These are phyloP conservation scores for Eucalyptus grandis DNA, from an alignment of 345 rosid species.

Conservation along the genomic window DNA sequence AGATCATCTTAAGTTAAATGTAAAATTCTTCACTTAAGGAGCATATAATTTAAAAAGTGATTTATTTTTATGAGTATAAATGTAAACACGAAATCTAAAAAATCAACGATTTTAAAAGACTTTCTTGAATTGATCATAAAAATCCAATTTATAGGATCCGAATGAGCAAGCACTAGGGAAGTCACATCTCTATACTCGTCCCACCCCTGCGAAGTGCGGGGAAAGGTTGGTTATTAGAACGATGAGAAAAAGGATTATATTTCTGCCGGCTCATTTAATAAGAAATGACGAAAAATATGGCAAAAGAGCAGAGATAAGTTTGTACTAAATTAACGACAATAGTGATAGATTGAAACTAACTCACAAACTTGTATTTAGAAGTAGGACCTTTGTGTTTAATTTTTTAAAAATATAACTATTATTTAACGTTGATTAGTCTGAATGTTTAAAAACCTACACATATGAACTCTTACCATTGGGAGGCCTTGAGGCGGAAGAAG, in stretches of 20 bases:
- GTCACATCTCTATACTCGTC: background rate
- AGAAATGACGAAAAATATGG: background rate
- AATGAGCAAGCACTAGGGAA: rapidly evolving
- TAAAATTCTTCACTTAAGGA: background rate
- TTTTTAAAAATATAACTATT: too few species aligned
- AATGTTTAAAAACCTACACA: background rate
- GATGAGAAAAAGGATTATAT: background rate
- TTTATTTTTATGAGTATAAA: background rate
- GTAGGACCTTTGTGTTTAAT: background rate
- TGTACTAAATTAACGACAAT: too few species aligned
- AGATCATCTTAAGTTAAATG: background rate
- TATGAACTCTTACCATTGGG: background rate
- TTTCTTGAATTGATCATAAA: background rate
- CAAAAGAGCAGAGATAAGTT: background rate
- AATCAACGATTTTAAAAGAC: background rate
- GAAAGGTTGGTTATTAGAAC: background rate
- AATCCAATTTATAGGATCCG: too few species aligned
- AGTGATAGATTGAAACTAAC: background rate
- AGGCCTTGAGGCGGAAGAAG: too few species aligned
- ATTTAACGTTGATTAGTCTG: rapidly evolving
- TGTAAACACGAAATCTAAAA: background rate
- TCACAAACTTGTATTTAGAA: too few species aligned
- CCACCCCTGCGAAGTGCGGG: background rate
- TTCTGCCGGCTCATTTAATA: background rate
- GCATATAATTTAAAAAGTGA: background rate